Evolutionary conservation across 2,329 filamentous ascomycete species (phyloP).

Genomic region (Leptographium lundbergii): DNA sequence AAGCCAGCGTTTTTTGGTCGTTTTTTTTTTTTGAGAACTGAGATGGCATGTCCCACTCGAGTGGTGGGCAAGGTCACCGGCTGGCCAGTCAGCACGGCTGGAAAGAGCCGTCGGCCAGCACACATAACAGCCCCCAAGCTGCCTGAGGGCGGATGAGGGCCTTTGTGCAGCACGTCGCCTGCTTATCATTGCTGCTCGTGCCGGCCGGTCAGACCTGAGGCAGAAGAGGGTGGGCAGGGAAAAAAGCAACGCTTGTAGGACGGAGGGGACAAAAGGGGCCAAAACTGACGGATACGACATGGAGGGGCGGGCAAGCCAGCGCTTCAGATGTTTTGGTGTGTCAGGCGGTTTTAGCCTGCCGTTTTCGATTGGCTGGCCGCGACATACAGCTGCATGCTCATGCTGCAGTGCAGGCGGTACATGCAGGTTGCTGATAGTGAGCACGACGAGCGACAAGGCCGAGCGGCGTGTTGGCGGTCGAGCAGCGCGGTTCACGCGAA

Average conservation of each 20-base stretch:
- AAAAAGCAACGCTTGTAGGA: neutral
- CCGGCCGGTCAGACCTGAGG: neutral
- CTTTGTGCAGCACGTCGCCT: neutral
- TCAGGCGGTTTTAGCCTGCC: slow-evolving; percentile 12
- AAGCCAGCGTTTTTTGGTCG: neutral
- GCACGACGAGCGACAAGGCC: neutral
- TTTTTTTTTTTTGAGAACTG: neutral
- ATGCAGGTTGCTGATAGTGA: slow-evolving; percentile 5
- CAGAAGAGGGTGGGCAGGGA: neutral
- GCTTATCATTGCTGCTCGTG: neutral
- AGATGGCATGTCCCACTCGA: neutral
- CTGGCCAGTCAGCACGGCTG: no score
- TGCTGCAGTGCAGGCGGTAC: slow-evolving; percentile 9
- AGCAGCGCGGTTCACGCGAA: no score
- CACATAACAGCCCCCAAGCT: neutral
- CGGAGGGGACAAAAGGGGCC: neutral
- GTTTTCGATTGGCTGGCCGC: slow-evolving; percentile 11
- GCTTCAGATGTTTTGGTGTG: slow-evolving; percentile 6
- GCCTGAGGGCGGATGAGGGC: neutral
- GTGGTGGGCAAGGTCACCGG: neutral
- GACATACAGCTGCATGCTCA: slow-evolving; percentile 9
- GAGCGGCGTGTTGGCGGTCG: neutral
- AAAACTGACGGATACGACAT: slow-evolving; percentile 3
- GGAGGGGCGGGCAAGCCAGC: slow-evolving; percentile 2
- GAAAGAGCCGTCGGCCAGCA: no score